Base-by-base conservation (phyloP, 176 grass and related monocot species). In the Lolium multiflorum region DNA sequence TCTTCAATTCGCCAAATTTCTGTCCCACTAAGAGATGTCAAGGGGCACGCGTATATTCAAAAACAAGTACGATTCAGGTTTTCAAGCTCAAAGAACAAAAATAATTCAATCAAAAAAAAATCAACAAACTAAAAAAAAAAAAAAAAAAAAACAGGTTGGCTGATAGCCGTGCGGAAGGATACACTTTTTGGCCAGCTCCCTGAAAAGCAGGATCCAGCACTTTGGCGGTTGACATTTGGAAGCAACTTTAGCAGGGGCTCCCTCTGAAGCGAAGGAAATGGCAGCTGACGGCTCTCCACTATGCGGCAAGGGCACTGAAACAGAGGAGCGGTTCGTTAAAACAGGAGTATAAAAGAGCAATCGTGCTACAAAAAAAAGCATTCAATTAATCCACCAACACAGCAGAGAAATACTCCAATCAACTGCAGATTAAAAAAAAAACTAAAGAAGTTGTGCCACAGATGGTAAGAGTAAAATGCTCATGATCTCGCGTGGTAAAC, bases 1-100 rank as follows among this genome's bases (percentile, higher is more conserved):
- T 96, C 91, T 92, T 99, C 92, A 57, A 99, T 97, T 57, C 97
- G 85, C 97, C 97, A 99, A 74, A 99, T 97, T 59, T 99, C 97
- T n/a, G 83, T 86, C 38, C 97, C 97, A 86, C 96, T 98, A 76
- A 58, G 82, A 88, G 9, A 68, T 78, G 74, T 93, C 87, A 92
- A 98, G 89, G 77, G 38, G 35, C 4, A 63, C n/a, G 35, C 50
- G 88, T 58, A 17, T 78, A 84, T 39, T 72, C 83, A 90, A 37
- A 64, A 54, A 71, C 9, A 37, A 77, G 35, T 35, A 74, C 11
- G 39, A 1, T 9, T 37, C 26, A 72, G 11, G 67, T 49, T 20
- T 58, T 20, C 10, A 43, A 58, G 52, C 51, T 84, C 35, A 74
- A 83, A 77, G 11, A 63, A 8, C 62, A 86, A 71, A 14, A 8